A percentile compares a stretch with the other conserved stretches of the same genome.
phyloP scores from a whole-genome alignment of 805 yeast genomes.

The Ogataea trehaloabstinens region DNA sequence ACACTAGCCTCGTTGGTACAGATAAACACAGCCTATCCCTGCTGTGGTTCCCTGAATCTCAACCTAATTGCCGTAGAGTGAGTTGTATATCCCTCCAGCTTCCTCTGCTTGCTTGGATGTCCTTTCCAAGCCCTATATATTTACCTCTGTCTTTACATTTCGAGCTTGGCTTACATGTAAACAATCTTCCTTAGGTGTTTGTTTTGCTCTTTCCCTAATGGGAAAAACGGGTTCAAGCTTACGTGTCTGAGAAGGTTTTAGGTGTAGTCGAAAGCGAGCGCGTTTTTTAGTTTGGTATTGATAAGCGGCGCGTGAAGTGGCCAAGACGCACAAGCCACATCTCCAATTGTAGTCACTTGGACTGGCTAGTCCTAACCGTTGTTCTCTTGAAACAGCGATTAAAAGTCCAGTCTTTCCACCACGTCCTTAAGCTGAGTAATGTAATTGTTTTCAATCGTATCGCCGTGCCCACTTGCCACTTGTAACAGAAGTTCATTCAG shows the following conservation, averaged over 20 bases:
- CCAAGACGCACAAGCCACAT: too few relatives aligned
- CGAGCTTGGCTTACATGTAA: slow-evolving; percentile 9
- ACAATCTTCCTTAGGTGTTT: slow-evolving; percentile 17
- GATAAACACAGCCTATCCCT: too few relatives aligned
- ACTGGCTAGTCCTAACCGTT: too few relatives aligned
- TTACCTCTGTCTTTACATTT: slow-evolving; percentile 12
- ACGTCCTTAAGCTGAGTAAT: slow-evolving; percentile 62
- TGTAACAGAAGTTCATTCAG: slow-evolving; percentile 80
- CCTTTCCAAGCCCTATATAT: slow-evolving; percentile 6
- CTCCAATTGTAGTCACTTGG: too few relatives aligned
- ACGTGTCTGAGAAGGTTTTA: slow-evolving; percentile 1
- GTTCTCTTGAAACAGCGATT: too few relatives aligned
- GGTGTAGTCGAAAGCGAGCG: slow-evolving; percentile 1
- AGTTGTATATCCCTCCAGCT: too few relatives aligned
- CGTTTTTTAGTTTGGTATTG: neutral
- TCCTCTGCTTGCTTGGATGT: too few relatives aligned
- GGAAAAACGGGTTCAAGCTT: slow-evolving; percentile 4
- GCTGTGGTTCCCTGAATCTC: too few relatives aligned
- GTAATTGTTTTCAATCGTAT: slow-evolving; percentile 56
- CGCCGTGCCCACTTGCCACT: slow-evolving; percentile 82
- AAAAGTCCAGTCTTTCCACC: slow-evolving; percentile 53
- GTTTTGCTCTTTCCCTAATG: slow-evolving; percentile 14
- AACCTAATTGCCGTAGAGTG: too few relatives aligned
- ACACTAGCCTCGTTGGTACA: too few relatives aligned
- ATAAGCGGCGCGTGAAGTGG: too few relatives aligned